Conservation (phyloP, 129 eudicot species). For the Flaveria trinervia region DNA sequence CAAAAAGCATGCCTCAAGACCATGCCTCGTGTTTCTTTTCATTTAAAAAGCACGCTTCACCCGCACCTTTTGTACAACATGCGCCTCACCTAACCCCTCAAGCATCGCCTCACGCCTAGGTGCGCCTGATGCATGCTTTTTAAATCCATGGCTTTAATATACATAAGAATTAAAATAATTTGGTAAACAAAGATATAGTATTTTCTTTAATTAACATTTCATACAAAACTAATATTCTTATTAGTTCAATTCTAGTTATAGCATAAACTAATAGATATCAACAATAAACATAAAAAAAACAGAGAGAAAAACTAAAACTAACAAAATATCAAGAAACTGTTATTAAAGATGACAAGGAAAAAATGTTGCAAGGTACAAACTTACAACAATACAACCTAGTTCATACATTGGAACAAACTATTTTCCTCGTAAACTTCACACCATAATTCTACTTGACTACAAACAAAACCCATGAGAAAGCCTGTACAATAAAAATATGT, state of each 20-base stretch:
- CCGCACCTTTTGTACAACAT: too few species aligned
- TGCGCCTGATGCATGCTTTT: too few species aligned
- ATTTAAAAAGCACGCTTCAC: too few species aligned
- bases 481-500: background rate
- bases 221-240: background rate
- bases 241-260: background rate
- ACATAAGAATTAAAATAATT: background rate
- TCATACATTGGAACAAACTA: background rate
- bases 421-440: conserved; percentile 16
- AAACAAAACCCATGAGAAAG: conserved; percentile 22
- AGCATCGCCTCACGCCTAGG: too few species aligned
- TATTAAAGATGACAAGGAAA: background rate
- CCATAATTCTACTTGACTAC: background rate
- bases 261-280: background rate
- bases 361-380: conserved; percentile 14
- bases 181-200: background rate
- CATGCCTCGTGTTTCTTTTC: too few species aligned
- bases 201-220: background rate
- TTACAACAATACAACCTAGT: background rate
- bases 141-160: background rate
- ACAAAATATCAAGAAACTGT: background rate
- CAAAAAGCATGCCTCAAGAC: too few species aligned
- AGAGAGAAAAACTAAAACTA: background rate
- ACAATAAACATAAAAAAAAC: background rate
- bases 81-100: too few species aligned